These are phyloP conservation scores for Blastobotrys proliferans DNA, from an alignment of 1,139 yeast genomes.

Conservation along the genomic window DNA sequence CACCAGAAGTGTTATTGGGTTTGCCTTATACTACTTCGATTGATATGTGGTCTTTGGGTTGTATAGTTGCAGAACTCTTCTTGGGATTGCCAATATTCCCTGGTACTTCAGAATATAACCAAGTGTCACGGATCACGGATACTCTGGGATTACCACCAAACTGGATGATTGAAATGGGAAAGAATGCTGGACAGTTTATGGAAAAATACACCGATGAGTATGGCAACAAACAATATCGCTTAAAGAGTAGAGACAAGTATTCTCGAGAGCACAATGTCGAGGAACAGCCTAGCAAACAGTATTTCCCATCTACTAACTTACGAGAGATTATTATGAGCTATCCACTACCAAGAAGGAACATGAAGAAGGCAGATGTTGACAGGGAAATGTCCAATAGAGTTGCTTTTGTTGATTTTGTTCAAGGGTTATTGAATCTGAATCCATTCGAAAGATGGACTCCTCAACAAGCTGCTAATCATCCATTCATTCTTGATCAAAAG, in stretches of 20 bases:
- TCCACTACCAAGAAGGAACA: constrained; percentile 64
- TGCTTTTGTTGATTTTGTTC: constrained; percentile 70
- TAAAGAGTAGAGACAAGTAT: constrained; percentile 59
- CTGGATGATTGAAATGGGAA: constrained; percentile 97
- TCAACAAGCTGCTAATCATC: constrained; percentile 89
- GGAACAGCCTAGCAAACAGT: constrained; percentile 81
- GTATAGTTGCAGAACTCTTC: constrained; percentile 91
- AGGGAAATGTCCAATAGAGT: constrained; percentile 67
- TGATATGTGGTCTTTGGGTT: constrained; percentile 98
- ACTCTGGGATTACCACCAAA: constrained; percentile 86
- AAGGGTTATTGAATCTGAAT: constrained; percentile 73
- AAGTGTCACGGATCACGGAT: constrained; percentile 73
- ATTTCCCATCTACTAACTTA: constrained; percentile 70
- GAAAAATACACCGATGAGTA: constrained; percentile 39
- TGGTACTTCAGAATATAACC: constrained; percentile 91
- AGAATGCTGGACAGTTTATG: constrained; percentile 71
- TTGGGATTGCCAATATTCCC: constrained; percentile 94
- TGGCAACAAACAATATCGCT: constrained; percentile 40
- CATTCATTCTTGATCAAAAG: constrained; percentile 59
- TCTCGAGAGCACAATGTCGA: constrained; percentile 50
- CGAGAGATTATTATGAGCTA: constrained; percentile 76
- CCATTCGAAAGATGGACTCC: constrained; percentile 97
- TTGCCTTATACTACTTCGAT: constrained; percentile 82
- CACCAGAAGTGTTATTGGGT: constrained; percentile 93
- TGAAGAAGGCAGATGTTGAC: constrained; percentile 52